phyloP scores from a whole-genome alignment of 2,329 filamentous ascomycete genomes.

The Lachnellula cervina region DNA sequence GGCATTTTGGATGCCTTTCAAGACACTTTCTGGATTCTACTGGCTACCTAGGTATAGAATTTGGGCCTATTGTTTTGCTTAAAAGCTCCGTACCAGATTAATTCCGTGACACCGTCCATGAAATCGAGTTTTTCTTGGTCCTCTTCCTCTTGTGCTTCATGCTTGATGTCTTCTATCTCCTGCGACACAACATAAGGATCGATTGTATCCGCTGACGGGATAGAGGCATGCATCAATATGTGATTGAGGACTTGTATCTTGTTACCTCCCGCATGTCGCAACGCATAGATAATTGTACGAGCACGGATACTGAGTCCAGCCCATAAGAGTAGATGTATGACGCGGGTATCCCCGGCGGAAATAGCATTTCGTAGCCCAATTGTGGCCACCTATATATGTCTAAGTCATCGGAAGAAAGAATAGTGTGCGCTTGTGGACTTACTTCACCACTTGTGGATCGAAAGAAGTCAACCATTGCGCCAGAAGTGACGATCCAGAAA shows the following conservation, averaged over 20 bases:
- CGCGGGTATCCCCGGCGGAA: constrained; percentile 13
- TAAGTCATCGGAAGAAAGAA: not conserved
- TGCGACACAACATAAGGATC: not conserved
- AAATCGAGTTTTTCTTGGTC: constrained; percentile 12
- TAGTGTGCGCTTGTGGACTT: not conserved
- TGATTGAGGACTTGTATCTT: constrained; percentile 15
- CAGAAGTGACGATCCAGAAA: constrained; percentile 27
- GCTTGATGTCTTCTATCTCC: constrained; percentile 7
- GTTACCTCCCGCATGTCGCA: constrained; percentile 19
- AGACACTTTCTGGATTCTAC: no score
- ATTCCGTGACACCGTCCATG: not conserved
- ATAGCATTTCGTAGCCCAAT: constrained; percentile 24
- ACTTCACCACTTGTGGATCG: constrained; percentile 29
- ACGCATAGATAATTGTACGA: constrained; percentile 13
- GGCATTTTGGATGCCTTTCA: no score
- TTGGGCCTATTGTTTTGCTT: no score
- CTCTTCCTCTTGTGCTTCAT: constrained; percentile 7
- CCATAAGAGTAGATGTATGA: constrained; percentile 19
- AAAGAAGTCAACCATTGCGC: constrained; percentile 24
- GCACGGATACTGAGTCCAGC: constrained; percentile 15
- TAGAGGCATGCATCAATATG: constrained; percentile 1
- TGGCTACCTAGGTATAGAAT: no score
- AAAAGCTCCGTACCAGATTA: no score
- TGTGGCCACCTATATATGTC: constrained; percentile 17
- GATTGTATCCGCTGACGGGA: not conserved